Evolutionary conservation across 2,329 filamentous ascomycete genomes (phyloP), one percentile per base, ranked within the genome.

Genomic region (Xylariales sp.): DNA sequence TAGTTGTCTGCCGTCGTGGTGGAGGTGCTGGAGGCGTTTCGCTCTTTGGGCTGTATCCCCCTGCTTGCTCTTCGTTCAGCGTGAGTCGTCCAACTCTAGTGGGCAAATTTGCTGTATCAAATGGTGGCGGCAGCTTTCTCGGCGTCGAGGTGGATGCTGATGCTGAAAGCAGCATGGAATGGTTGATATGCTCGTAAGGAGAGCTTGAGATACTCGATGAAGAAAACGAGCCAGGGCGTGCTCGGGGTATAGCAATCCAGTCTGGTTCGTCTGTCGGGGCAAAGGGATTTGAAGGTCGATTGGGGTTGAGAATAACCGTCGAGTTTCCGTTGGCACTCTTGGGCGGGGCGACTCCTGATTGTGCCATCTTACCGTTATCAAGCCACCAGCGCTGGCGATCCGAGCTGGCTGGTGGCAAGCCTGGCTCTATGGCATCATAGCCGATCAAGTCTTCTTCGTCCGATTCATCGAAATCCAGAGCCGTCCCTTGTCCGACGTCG

Each of bases 371-470:
- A 37, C 81, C 81, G 51, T 81, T 78, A 38, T 84, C 74, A 18
- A 83, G 63, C 81, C 81, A 85, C 81, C 81, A 85, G 56, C 82
- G 82, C 45, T 80, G 73, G n/a, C 70, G 70, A 51, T 83, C 79
- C 13, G 80, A 83, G 54, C 79, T 84, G 11, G 81, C 79, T 20
- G 79, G 74, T 4, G 81, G 80, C 11, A 85, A 70, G 1, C 87
- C 88, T 6, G 88, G 85, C 54, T 91, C 85, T 44, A 95, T 83
- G 13, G 87, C 78, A 43, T 93, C 84, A 57, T 93, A 90, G 1
- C 84, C 85, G 29, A 88, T 78, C 13, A 88, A 63, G 48, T 94
- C 88, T 56, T 93, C 88, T 44, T 94, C 86, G n/a, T 88, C 79
- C 4, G 79, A 74, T 21, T 78, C 78, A 7, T 74, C 69, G 24